Percentiles rank a stretch among this genome's conserved stretches.
These are phyloP conservation scores for Mycena epipterygia DNA, from an alignment of 768 basidiomycete species.

Conservation along the genomic window DNA sequence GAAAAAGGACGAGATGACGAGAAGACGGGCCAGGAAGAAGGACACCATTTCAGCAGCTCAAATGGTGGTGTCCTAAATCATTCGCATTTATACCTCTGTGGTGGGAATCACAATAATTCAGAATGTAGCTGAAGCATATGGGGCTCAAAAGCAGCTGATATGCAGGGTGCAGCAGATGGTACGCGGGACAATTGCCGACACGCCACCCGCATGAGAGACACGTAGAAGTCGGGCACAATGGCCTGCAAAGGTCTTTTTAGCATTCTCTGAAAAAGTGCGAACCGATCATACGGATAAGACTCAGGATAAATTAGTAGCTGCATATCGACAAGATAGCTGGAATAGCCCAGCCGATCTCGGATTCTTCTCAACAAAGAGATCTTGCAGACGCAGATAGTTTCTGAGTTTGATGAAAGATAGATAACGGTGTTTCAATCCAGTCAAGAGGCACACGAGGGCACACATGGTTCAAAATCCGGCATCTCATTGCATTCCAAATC, in stretches of 20 bases:
- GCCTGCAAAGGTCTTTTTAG: constrained; percentile 3
- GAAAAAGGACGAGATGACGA: not conserved
- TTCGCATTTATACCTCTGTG: constrained; percentile 11
- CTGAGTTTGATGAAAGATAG: not conserved
- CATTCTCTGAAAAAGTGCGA: not conserved
- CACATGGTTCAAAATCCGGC: too few species aligned
- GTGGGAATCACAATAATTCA: not conserved
- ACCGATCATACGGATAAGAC: not conserved
- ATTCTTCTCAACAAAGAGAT: not conserved
- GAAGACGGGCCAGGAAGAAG: not conserved
- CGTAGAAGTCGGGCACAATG: not conserved
- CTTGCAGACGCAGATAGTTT: not conserved
- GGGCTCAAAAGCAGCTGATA: not conserved
- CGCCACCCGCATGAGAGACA: not conserved
- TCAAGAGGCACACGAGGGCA: too few species aligned
- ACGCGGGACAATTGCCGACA: not conserved
- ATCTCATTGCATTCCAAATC: too few species aligned
- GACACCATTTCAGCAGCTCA: constrained; percentile 2
- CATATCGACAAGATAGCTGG: not conserved
- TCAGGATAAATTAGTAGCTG: too few species aligned
- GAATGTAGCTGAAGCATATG: constrained; percentile 3
- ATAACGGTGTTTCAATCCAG: too few species aligned
- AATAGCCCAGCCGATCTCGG: not conserved
- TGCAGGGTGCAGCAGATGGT: not conserved
- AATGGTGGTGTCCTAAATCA: not conserved